These are phyloP conservation scores for Salix brachista DNA, from an alignment of 345 rosid species.

Conservation along the genomic window DNA sequence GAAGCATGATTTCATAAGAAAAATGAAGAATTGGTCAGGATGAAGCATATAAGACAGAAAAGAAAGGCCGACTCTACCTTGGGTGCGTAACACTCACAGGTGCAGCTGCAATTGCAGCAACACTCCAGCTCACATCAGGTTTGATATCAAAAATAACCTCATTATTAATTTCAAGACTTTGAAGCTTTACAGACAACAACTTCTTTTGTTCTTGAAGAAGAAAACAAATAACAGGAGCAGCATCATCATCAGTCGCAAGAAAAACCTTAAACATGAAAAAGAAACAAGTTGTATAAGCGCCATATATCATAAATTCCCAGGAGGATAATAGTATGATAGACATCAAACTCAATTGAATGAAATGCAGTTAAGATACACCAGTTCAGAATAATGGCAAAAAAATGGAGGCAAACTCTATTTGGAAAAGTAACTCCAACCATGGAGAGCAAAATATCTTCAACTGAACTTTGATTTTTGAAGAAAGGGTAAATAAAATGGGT, in stretches of 20 bases:
- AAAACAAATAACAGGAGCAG: conserved; percentile 73
- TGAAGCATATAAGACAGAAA: conserved; percentile 1
- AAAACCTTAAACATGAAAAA: conserved; percentile 56
- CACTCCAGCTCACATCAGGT: conserved; percentile 89
- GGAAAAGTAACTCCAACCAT: neutral
- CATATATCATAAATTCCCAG: conserved; percentile 9
- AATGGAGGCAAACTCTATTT: neutral
- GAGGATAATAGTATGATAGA: conserved; percentile 5
- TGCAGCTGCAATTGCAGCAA: conserved; percentile 82
- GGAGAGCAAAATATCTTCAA: neutral
- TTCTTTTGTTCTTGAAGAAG: conserved; percentile 85
- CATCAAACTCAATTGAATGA: neutral
- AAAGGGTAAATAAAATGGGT: neutral
- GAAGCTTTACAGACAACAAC: conserved; percentile 79
- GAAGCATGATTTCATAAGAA: neutral
- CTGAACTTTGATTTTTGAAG: neutral
- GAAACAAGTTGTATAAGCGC: conserved; percentile 4
- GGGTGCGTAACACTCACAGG: conserved; percentile 81
- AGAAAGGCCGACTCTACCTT: conserved; percentile 41
- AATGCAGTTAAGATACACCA: neutral
- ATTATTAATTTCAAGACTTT: conserved; percentile 65
- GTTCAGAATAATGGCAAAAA: neutral
- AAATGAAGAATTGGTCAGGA: neutral
- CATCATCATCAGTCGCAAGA: conserved; percentile 77
- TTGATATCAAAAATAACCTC: conserved; percentile 69